Evolutionary conservation across 2,329 filamentous ascomycete species (phyloP).

Genomic region (Beauveria pseudobassiana): DNA sequence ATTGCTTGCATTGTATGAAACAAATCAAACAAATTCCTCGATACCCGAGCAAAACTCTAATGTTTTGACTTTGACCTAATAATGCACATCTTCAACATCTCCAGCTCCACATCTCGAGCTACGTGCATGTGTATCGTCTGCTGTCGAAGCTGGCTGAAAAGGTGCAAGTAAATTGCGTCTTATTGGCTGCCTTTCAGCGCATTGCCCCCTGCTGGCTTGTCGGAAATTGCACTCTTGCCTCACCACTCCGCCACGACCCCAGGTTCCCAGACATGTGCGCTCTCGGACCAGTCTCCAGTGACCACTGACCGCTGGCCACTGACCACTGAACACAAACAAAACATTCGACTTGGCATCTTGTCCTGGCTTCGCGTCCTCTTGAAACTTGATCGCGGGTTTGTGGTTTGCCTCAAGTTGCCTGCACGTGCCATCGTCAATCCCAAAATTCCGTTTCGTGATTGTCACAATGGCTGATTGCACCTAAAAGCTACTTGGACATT

Average conservation of each 20-base stretch:
- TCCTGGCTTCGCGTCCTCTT: not conserved
- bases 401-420: not conserved
- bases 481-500: not conserved
- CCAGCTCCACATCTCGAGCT: too few relatives aligned
- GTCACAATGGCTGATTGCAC: conserved; percentile 1
- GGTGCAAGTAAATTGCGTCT: not conserved
- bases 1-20: too few relatives aligned
- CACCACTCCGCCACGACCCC: not conserved
- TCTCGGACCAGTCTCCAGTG: not conserved
- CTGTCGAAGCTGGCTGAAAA: not conserved
- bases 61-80: too few relatives aligned
- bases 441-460: not conserved
- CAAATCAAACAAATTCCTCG: too few relatives aligned
- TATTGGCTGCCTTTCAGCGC: not conserved
- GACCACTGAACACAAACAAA: not conserved
- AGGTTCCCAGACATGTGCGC: conserved; percentile 2
- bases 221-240: conserved; percentile 3
- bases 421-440: not conserved
- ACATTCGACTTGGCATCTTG: conserved; percentile 7
- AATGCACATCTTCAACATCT: too few relatives aligned
- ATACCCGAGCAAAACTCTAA: too few relatives aligned
- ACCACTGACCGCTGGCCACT: too few relatives aligned
- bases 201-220: not conserved
- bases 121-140: not conserved
- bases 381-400: conserved; percentile 4